Evolutionary conservation across 2,329 filamentous ascomycete genomes (phyloP), one percentile per base, ranked within the genome.

Genomic region (Cordyceps cicadae): DNA sequence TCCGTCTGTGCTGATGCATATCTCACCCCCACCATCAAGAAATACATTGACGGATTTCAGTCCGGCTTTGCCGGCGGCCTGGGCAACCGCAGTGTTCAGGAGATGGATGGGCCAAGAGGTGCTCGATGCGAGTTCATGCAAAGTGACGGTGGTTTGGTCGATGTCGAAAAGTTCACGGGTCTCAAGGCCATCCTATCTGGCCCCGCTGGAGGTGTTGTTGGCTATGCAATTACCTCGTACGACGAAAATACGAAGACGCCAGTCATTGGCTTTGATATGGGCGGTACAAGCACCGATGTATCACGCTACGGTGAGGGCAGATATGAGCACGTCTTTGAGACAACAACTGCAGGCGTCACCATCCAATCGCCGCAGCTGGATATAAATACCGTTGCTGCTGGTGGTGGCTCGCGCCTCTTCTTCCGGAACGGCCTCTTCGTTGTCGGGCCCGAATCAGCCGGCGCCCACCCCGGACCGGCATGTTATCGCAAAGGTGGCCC

Each of bases 251-350:
- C 90, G 4, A 89, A 86, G 69, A 90, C 84, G 0, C 91, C 92
- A 0, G 89, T 97, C 4, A 96, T 97, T 67, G 92, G 92, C 0
- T 97, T 97, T 68, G 92, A 97, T 67, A 97, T 97, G 92, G 91
- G 91, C 43, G 92, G 92, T 12, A 97, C 92, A 0, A 92, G 87
- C 61, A 97, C 92, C 0, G 92, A 97, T 71, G 90, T 96, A 11
- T 95, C 90, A 39, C 81, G 92, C 54, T 97, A 93, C 67, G 90
- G 89, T 6, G 85, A 88, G 59, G 92, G 92, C 17, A 81, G 90
- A 59, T 93, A 96, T 68, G 92, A 96, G 67, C 92, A 97, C 68
- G 91, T 96, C 0, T 96, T 96, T 66, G 92, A 96, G 74, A 96
- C 92, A 0, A 96, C 90, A 0, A 96, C 91, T 1, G 92, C 92